A percentile compares a stretch with the other conserved stretches of the same genome.
Evolutionary conservation across 2,329 filamentous ascomycete species (phyloP).

Genomic region (Beauveria australis): DNA sequence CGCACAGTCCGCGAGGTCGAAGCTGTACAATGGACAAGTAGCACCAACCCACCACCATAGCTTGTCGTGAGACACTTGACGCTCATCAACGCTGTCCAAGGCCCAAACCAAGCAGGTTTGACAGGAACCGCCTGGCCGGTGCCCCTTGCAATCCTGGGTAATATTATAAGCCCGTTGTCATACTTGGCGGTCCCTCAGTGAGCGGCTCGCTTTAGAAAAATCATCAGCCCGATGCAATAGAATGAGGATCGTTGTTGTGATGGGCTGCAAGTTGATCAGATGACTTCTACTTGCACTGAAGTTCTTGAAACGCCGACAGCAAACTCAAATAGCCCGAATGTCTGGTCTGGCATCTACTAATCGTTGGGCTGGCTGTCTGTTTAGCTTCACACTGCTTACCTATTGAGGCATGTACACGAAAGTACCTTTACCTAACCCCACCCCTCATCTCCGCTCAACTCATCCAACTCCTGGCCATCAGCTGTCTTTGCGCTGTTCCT

Average conservation of each 20-base stretch:
- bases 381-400: no score
- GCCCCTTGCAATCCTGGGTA: slow-evolving; percentile 2
- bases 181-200: neutral
- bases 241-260: no score
- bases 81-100: no score
- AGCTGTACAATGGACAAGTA: neutral
- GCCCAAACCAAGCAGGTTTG: no score
- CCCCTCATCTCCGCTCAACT: slow-evolving; percentile 6
- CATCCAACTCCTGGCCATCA: neutral
- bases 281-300: no score
- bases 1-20: neutral
- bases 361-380: no score
- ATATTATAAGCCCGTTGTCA: neutral
- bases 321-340: no score
- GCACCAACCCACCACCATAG: neutral
- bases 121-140: neutral
- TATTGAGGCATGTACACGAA: no score
- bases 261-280: no score
- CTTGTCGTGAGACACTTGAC: neutral
- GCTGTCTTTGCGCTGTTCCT: neutral
- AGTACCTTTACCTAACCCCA: neutral
- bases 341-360: no score
- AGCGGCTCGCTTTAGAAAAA: neutral
- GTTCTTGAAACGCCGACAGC: no score
- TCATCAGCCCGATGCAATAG: neutral